Percentiles rank a stretch among this genome's conserved stretches.
phyloP scores from a whole-genome alignment of 805 yeast species.

The Metschnikowia rubicola region DNA sequence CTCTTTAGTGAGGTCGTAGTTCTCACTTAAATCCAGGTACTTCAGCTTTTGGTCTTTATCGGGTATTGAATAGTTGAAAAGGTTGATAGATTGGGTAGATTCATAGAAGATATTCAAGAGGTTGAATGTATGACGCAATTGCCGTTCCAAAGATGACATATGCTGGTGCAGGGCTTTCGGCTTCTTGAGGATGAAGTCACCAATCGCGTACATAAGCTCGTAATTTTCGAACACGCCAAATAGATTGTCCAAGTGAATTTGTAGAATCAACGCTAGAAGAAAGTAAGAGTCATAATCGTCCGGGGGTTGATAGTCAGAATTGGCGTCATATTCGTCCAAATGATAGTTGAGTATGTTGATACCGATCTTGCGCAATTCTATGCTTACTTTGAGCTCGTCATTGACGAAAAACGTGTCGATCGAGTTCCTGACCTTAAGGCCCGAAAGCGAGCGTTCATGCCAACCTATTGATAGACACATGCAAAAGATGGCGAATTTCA shows the following conservation, averaged over 20 bases:
- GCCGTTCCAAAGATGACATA: slow-evolving; percentile 18
- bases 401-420: slow-evolving; percentile 19
- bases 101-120: slow-evolving; percentile 37
- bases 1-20: slow-evolving; percentile 28
- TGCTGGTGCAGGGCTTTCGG: slow-evolving; percentile 19
- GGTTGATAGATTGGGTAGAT: slow-evolving; percentile 49
- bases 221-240: slow-evolving; percentile 42
- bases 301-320: slow-evolving; percentile 15
- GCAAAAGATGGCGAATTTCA: slow-evolving; percentile 15
- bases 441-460: slow-evolving; percentile 10
- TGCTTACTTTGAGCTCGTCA: slow-evolving; percentile 26
- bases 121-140: slow-evolving; percentile 28
- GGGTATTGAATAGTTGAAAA: slow-evolving; percentile 42
- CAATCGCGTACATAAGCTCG: slow-evolving; percentile 39
- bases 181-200: slow-evolving; percentile 28
- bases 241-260: slow-evolving; percentile 35
- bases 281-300: slow-evolving; percentile 31
- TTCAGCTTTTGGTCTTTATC: slow-evolving; percentile 34
- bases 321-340: slow-evolving; percentile 38
- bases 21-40: slow-evolving; percentile 44
- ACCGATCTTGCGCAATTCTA: slow-evolving; percentile 34
- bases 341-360: slow-evolving; percentile 37
- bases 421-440: slow-evolving; percentile 10
- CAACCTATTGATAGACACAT: slow-evolving; percentile 14
- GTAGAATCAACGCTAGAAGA: slow-evolving; percentile 35